Conservation (phyloP, 2,329 filamentous ascomycete genomes). For the Diaporthe sp. region DNA sequence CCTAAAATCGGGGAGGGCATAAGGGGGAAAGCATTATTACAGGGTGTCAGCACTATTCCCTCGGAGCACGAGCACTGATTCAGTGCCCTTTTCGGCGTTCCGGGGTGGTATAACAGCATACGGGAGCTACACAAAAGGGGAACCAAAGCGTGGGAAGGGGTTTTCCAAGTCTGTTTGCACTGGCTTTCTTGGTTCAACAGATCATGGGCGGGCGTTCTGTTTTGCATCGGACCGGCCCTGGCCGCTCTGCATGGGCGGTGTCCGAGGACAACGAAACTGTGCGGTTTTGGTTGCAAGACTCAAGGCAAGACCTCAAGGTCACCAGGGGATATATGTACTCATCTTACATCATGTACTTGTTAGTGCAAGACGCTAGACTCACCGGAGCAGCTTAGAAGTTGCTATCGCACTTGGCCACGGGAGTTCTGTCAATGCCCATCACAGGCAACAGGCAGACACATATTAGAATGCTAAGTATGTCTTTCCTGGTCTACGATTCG, state of each 20-base stretch:
- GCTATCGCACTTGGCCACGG: not conserved
- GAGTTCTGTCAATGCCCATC: not conserved
- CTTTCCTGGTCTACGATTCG: conserved; percentile 22
- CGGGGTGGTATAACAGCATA: conserved; percentile 16
- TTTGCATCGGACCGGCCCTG: conserved; percentile 22
- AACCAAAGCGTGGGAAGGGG: not conserved
- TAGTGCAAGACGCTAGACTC: conserved; percentile 9
- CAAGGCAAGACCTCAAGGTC: conserved; percentile 40
- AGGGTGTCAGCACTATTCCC: conserved; percentile 30
- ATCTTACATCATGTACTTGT: conserved; percentile 19
- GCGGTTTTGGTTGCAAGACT: conserved; percentile 18
- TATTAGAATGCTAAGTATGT: conserved; percentile 18
- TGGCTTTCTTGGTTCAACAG: conserved; percentile 26
- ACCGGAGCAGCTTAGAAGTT: conserved; percentile 6
- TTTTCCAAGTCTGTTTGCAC: conserved; percentile 26
- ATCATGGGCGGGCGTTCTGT: conserved; percentile 2
- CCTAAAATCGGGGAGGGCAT: conserved; percentile 17
- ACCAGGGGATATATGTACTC: conserved; percentile 19
- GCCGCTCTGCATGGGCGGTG: conserved; percentile 19
- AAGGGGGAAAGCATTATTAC: conserved; percentile 18
- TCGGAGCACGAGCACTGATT: conserved; percentile 28
- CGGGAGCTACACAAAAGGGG: conserved; percentile 23
- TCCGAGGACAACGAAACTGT: not conserved
- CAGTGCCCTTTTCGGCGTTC: conserved; percentile 23
- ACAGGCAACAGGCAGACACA: conserved; percentile 11